These are phyloP conservation scores for Mycena kentingensis DNA, from an alignment of 768 basidiomycete species.

Conservation along the genomic window DNA sequence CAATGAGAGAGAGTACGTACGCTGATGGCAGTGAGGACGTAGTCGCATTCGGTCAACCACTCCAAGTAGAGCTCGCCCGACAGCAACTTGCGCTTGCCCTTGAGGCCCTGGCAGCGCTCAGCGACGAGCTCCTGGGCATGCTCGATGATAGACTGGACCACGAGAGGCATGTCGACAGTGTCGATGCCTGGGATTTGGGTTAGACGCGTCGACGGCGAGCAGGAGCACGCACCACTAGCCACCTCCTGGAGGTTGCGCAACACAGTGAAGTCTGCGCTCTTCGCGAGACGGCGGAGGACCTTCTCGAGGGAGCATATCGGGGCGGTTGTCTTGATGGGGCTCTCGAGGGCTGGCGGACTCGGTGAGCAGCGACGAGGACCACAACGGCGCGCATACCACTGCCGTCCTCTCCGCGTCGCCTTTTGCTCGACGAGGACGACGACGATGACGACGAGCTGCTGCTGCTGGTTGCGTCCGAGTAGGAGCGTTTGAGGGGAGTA, in stretches of 20 bases:
- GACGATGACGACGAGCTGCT: not conserved
- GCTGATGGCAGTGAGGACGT: slow-evolving; percentile 39
- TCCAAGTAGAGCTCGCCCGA: slow-evolving; percentile 46
- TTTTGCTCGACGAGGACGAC: slow-evolving; percentile 9
- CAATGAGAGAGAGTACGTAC: slow-evolving; percentile 27
- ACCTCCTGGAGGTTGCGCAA: slow-evolving; percentile 11
- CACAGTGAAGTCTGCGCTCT: slow-evolving; percentile 13
- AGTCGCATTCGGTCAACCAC: slow-evolving; percentile 44
- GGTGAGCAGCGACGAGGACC: slow-evolving; percentile 5
- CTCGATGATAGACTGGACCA: slow-evolving; percentile 36
- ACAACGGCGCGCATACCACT: slow-evolving; percentile 1
- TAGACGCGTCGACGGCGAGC: not conserved
- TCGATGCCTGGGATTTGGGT: slow-evolving; percentile 8
- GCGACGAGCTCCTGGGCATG: slow-evolving; percentile 35
- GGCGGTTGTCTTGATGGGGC: not conserved
- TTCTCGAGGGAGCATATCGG: slow-evolving; percentile 10
- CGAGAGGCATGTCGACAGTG: not conserved
- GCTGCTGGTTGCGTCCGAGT: slow-evolving; percentile 14
- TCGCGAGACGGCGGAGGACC: slow-evolving; percentile 12
- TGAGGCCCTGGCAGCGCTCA: slow-evolving; percentile 25
- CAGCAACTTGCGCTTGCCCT: slow-evolving; percentile 33
- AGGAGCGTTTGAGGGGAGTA: slow-evolving; percentile 13
- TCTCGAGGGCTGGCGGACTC: not conserved
- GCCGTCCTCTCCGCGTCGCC: slow-evolving; percentile 14
- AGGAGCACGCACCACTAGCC: slow-evolving; percentile 11